Evolutionary conservation across 2,329 filamentous ascomycete genomes (phyloP).

Genomic region (Diaporthe longicolla): DNA sequence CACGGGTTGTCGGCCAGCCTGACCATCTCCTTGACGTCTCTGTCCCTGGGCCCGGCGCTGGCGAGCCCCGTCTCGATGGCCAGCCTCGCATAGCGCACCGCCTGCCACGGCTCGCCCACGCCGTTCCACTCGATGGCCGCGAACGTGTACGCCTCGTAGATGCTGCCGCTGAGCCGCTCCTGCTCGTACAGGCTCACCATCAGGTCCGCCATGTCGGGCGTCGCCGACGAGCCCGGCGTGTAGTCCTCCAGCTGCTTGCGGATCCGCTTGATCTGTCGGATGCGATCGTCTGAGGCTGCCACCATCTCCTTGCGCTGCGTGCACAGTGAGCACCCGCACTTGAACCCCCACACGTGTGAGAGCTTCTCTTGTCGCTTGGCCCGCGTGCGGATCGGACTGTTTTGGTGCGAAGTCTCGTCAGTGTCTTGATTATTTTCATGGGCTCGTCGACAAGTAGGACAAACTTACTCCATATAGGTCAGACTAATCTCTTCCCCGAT

Average conservation of each 20-base stretch:
- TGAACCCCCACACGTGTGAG: slow-evolving; percentile 56
- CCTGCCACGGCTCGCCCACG: slow-evolving; percentile 56
- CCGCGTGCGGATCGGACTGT: slow-evolving; percentile 52
- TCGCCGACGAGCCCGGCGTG: slow-evolving; percentile 49
- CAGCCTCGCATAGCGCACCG: slow-evolving; percentile 55
- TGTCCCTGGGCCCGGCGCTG: slow-evolving; percentile 49
- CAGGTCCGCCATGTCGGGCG: slow-evolving; percentile 56
- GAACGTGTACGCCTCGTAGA: slow-evolving; percentile 54
- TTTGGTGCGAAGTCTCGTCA: not conserved
- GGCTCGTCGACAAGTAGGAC: not conserved
- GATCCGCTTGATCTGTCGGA: slow-evolving; percentile 53
- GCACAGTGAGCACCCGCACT: slow-evolving; percentile 58
- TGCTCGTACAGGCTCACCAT: slow-evolving; percentile 57
- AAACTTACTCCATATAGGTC: slow-evolving; percentile 56
- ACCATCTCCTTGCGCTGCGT: slow-evolving; percentile 47
- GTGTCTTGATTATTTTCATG: not conserved
- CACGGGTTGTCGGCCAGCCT: slow-evolving; percentile 53
- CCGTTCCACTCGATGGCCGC: slow-evolving; percentile 58
- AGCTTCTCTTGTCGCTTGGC: slow-evolving; percentile 50
- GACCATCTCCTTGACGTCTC: slow-evolving; percentile 54
- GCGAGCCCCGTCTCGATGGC: slow-evolving; percentile 55
- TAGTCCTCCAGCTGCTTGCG: slow-evolving; percentile 52
- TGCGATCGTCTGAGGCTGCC: slow-evolving; percentile 55
- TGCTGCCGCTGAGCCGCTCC: slow-evolving; percentile 54
- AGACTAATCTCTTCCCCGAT: slow-evolving; percentile 61